These are phyloP conservation scores for Conidiobolus incongruus DNA, from an alignment of 371 early-diverging fungal genomes.

Conservation along the genomic window DNA sequence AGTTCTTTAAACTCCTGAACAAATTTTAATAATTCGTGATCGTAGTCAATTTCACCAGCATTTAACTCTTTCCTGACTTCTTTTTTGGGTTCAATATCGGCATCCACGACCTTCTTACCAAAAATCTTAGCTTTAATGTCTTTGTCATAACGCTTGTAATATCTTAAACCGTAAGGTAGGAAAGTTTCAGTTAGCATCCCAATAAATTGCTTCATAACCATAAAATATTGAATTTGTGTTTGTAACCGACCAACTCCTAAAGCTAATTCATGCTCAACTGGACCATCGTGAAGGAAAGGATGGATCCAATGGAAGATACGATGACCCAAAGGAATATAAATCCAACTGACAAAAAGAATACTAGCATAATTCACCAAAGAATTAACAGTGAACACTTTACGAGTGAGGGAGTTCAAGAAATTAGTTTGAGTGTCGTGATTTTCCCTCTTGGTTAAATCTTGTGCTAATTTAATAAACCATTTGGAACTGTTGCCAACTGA, in stretches of 20 bases:
- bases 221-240: conserved; percentile 41
- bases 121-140: conserved; percentile 6
- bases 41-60: conserved; percentile 3
- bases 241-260: conserved; percentile 36
- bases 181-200: conserved; percentile 48
- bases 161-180: conserved; percentile 34
- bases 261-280: conserved; percentile 6
- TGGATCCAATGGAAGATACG: conserved; percentile 15
- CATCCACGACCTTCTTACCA: conserved; percentile 6
- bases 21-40: conserved; percentile 17
- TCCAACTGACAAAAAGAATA: conserved; percentile 56
- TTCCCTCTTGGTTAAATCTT: conserved; percentile 46
- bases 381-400: conserved; percentile 67
- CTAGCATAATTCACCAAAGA: conserved; percentile 61
- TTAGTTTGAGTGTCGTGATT: conserved; percentile 54
- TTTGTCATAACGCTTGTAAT: conserved; percentile 13
- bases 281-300: conserved; percentile 5
- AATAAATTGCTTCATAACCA: conserved; percentile 61
- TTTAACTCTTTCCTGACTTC: neutral
- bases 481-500: neutral
- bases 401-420: conserved; percentile 40
- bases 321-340: conserved; percentile 60
- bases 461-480: conserved; percentile 40
- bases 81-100: neutral
- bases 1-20: conserved; percentile 9